Evolutionary conservation across 257 asterid genomes (phyloP).

Genomic region (Fraxinus anomala): DNA sequence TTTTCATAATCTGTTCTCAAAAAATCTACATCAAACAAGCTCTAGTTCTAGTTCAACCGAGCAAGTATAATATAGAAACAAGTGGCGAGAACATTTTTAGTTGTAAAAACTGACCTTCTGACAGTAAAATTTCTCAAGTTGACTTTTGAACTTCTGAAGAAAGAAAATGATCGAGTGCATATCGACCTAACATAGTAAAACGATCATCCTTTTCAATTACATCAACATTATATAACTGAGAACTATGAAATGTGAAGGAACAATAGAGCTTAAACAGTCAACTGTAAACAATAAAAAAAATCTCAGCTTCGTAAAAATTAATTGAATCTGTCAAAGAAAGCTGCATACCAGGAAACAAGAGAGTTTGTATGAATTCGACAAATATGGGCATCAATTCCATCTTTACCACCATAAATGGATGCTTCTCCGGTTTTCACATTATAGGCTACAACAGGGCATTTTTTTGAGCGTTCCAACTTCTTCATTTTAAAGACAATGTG

Average conservation of each 20-base stretch:
- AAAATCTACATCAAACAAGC: too few species aligned
- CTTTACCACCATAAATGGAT: not conserved
- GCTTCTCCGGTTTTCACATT: not conserved
- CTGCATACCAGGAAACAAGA: not conserved
- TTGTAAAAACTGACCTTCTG: too few species aligned
- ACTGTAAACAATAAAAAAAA: too few species aligned
- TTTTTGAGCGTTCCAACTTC: not conserved
- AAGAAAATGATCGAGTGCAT: not conserved
- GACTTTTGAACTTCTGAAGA: not conserved
- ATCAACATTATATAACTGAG: not conserved
- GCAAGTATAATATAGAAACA: not conserved
- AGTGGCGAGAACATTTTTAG: too few species aligned
- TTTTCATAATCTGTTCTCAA: too few species aligned
- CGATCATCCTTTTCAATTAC: too few species aligned
- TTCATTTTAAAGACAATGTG: not conserved
- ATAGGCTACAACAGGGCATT: not conserved
- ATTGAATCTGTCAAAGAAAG: not conserved
- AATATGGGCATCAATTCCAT: not conserved
- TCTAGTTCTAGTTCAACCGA: not conserved
- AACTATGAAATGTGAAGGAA: not conserved
- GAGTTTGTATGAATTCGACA: not conserved
- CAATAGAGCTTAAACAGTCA: not conserved
- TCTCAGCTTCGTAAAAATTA: not conserved
- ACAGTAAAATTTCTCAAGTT: not conserved
- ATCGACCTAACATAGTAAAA: not conserved